phyloP scores from a whole-genome alignment of 1,139 yeast genomes.

The Magnusiomyces magnusii region DNA sequence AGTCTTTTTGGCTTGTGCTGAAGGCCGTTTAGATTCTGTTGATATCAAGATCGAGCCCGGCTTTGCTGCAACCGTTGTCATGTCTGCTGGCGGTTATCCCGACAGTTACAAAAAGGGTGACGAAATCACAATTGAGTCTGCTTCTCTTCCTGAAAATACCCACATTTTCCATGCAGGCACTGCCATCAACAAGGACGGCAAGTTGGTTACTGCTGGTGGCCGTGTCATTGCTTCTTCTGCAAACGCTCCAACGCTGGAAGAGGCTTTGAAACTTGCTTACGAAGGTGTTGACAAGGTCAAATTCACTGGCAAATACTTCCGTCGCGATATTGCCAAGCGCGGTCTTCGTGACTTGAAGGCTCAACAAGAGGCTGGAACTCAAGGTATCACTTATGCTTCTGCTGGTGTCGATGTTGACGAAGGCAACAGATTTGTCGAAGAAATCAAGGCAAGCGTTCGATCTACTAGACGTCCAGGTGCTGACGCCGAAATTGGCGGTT shows the following conservation, averaged over 20 bases:
- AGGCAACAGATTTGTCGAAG: slow-evolving; percentile 84
- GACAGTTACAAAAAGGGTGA: slow-evolving; percentile 82
- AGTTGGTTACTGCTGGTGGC: slow-evolving; percentile 84
- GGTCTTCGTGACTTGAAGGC: slow-evolving; percentile 58
- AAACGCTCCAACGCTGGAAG: slow-evolving; percentile 62
- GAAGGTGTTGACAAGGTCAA: slow-evolving; percentile 69
- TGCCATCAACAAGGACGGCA: slow-evolving; percentile 40
- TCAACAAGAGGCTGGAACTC: slow-evolving; percentile 8
- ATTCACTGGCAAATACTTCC: slow-evolving; percentile 69
- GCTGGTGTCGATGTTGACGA: slow-evolving; percentile 98
- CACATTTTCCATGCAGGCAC: slow-evolving; percentile 97
- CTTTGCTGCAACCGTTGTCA: slow-evolving; percentile 84
- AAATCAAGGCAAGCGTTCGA: slow-evolving; percentile 83
- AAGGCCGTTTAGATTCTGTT: slow-evolving; percentile 86
- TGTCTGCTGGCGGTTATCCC: slow-evolving; percentile 98
- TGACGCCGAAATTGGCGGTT: slow-evolving; percentile 97
- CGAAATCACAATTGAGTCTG: slow-evolving; percentile 54
- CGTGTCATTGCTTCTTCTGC: slow-evolving; percentile 96
- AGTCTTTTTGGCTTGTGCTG: slow-evolving; percentile 89
- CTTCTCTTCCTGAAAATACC: slow-evolving; percentile 41
- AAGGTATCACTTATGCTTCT: slow-evolving; percentile 65
- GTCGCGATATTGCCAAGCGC: slow-evolving; percentile 93
- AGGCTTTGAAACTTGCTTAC: slow-evolving; percentile 82
- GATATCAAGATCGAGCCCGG: slow-evolving; percentile 52
- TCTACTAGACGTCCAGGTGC: slow-evolving; percentile 97